phyloP scores from a whole-genome alignment of 1,284 basidiomycete species.

The Sporisorium iseilematis-ciliati region DNA sequence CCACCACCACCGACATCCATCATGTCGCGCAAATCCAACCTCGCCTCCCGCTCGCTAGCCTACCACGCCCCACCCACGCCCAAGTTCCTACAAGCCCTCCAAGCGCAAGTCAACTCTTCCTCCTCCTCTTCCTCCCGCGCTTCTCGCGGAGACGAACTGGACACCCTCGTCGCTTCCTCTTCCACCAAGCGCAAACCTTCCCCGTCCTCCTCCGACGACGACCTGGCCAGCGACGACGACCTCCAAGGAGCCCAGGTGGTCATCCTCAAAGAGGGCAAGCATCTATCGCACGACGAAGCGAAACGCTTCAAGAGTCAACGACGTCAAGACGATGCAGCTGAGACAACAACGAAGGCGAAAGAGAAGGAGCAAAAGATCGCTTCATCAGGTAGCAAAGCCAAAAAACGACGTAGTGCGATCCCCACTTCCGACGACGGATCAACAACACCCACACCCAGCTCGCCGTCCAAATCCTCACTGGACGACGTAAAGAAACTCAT shows the following conservation, averaged over 20 bases:
- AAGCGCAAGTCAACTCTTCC: conserved; percentile 32
- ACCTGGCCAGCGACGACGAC: conserved; percentile 46
- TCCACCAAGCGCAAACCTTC: conserved; percentile 6
- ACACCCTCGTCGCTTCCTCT: conserved; percentile 21
- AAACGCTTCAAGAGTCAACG: conserved; percentile 5
- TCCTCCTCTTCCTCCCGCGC: background rate
- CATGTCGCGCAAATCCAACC: conserved; percentile 32
- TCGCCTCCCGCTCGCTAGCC: conserved; percentile 31
- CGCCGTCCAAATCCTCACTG: background rate
- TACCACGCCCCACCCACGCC: conserved; percentile 36
- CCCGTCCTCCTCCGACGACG: background rate
- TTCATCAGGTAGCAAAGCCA: background rate
- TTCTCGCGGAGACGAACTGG: conserved; percentile 15
- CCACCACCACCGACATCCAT: background rate
- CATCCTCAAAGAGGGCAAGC: conserved; percentile 59
- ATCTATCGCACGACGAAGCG: conserved; percentile 51
- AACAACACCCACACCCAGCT: background rate
- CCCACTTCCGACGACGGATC: background rate
- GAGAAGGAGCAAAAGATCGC: conserved; percentile 4
- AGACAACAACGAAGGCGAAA: background rate
- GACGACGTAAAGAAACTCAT: conserved; percentile 45
- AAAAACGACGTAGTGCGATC: too few relatives aligned
- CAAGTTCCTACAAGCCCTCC: conserved; percentile 34
- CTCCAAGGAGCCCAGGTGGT: conserved; percentile 57
- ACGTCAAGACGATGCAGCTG: background rate